These are phyloP conservation scores for Fusarium pseudoanthophilum DNA, from an alignment of 2,329 filamentous ascomycete genomes.

Conservation along the genomic window DNA sequence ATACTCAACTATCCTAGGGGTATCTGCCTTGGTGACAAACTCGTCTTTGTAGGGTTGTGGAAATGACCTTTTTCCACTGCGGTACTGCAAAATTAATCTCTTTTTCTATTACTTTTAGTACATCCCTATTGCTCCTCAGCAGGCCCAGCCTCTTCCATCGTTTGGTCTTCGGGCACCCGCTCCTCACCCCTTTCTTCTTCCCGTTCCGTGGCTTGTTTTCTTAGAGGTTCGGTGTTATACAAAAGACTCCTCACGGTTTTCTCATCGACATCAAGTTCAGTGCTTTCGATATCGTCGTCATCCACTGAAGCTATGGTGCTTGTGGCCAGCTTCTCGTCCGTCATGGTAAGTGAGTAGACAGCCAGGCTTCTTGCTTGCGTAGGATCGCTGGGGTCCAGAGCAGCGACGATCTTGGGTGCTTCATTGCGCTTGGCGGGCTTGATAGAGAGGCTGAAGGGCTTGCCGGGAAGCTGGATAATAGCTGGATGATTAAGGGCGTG, in stretches of 20 bases:
- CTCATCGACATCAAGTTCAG: constrained; percentile 50
- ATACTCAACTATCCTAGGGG: neutral
- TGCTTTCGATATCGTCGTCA: constrained; percentile 41
- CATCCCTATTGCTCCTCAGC: neutral
- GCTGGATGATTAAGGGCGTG: constrained; percentile 60
- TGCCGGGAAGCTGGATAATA: constrained; percentile 68
- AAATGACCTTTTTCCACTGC: neutral
- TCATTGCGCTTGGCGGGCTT: constrained; percentile 35
- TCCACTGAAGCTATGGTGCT: constrained; percentile 42
- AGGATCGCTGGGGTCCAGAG: constrained; percentile 52
- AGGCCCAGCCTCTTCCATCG: constrained; percentile 11
- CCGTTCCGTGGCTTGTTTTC: constrained; percentile 53
- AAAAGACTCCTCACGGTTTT: constrained; percentile 56
- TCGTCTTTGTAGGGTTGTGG: neutral
- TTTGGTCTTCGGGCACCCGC: constrained; percentile 19
- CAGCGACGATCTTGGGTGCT: constrained; percentile 51
- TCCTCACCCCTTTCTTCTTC: constrained; percentile 42
- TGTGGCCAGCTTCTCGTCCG: constrained; percentile 48
- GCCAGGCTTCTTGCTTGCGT: constrained; percentile 46
- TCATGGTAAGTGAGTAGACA: constrained; percentile 47
- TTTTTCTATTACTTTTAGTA: neutral
- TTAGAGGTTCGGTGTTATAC: constrained; percentile 59
- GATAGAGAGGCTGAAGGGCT: constrained; percentile 67
- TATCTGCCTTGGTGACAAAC: neutral
- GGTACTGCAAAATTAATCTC: neutral